Evolutionary conservation across 495 filamentous ascomycete genomes (phyloP).

Genomic region (Penicillium coffeae): DNA sequence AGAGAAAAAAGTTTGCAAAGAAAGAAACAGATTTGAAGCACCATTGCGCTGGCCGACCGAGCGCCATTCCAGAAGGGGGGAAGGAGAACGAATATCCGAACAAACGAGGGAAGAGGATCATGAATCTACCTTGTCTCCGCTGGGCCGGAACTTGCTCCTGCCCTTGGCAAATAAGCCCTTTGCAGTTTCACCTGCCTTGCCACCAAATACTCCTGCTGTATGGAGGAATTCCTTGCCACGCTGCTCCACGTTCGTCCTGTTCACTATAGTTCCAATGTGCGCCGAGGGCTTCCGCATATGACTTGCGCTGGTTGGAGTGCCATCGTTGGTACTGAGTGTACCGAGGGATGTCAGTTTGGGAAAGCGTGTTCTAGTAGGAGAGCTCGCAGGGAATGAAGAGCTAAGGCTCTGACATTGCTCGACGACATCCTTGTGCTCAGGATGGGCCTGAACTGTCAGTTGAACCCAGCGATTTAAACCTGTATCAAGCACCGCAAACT

Average conservation of each 20-base stretch:
- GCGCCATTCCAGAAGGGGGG: conserved; percentile 12
- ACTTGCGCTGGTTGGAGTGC: conserved; percentile 29
- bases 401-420: conserved; percentile 30
- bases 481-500: conserved; percentile 67
- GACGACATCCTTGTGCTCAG: conserved; percentile 48
- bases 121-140: conserved; percentile 76
- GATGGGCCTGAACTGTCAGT: conserved; percentile 42
- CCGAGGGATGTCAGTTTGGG: conserved; percentile 38
- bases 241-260: conserved; percentile 52
- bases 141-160: conserved; percentile 67
- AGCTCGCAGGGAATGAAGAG: conserved; percentile 25
- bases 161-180: conserved; percentile 87
- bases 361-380: conserved; percentile 44
- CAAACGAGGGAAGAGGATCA: conserved; percentile 43
- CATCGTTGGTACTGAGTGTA: conserved; percentile 43
- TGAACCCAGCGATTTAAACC: conserved; percentile 73
- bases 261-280: conserved; percentile 37
- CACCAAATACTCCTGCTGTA: conserved; percentile 66
- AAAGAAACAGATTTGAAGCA: conserved; percentile 20
- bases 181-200: conserved; percentile 69
- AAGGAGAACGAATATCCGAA: conserved; percentile 8
- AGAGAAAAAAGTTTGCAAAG: conserved; percentile 30
- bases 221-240: conserved; percentile 85
- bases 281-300: conserved; percentile 35
- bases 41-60: conserved; percentile 13